Percentiles rank a stretch among this genome's conserved stretches.
phyloP scores from a whole-genome alignment of 768 basidiomycete genomes.

The Flagelloscypha sp. region DNA sequence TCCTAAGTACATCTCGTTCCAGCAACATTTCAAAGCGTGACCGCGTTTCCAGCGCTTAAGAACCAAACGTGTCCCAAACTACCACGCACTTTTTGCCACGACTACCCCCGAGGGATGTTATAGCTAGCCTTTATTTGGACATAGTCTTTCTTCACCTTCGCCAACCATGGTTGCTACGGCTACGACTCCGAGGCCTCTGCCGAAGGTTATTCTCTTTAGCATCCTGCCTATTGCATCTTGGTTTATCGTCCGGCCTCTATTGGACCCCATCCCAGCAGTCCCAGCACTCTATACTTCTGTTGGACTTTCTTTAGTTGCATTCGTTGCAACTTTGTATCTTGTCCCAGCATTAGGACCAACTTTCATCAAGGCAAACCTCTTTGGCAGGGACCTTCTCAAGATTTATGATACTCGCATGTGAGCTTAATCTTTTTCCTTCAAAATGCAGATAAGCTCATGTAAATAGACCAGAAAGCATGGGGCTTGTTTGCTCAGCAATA shows the following conservation, averaged over 20 bases:
- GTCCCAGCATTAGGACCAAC: conserved; percentile 77
- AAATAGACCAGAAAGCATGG: conserved; percentile 84
- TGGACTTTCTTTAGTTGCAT: conserved; percentile 80
- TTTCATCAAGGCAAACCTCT: conserved; percentile 75
- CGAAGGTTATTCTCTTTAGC: conserved; percentile 43
- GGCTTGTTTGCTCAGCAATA: conserved; percentile 81
- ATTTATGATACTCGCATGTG: conserved; percentile 65
- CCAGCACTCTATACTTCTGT: conserved; percentile 71
- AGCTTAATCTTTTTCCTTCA: conserved; percentile 18
- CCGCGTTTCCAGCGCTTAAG: too few species aligned
- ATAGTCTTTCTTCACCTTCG: too few species aligned
- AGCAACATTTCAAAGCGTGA: too few species aligned
- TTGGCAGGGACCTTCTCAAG: conserved; percentile 85
- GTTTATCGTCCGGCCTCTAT: conserved; percentile 65
- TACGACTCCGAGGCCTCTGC: conserved; percentile 38
- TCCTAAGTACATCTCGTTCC: too few species aligned
- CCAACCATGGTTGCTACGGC: conserved; percentile 11
- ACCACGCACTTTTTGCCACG: neutral
- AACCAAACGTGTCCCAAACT: too few species aligned
- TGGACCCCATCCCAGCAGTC: conserved; percentile 60
- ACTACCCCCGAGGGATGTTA: neutral
- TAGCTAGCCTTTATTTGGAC: neutral
- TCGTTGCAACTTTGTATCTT: conserved; percentile 65
- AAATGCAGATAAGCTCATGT: too few species aligned
- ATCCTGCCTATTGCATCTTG: conserved; percentile 63